Evolutionary conservation across 768 basidiomycete species (phyloP).

Genomic region (Ephemerocybe angulata): DNA sequence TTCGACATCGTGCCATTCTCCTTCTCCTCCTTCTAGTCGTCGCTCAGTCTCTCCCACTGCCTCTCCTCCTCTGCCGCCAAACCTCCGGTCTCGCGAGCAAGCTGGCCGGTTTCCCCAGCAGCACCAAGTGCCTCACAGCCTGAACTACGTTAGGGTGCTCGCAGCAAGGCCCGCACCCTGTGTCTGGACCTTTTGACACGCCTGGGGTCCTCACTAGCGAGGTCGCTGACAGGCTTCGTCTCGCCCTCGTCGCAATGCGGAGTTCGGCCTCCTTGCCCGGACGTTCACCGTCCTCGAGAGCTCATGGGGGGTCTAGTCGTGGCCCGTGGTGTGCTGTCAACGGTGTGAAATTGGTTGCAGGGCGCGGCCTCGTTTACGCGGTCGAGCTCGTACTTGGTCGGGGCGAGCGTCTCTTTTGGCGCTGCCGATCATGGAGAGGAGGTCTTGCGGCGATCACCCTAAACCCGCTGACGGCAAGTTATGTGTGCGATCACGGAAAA

Average conservation of each 20-base stretch:
- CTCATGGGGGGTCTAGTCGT: constrained; percentile 32
- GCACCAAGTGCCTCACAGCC: constrained; percentile 14
- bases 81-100: constrained; percentile 9
- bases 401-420: constrained; percentile 63
- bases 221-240: constrained; percentile 25
- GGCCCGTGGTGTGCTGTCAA: constrained; percentile 30
- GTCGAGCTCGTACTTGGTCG: constrained; percentile 57
- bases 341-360: constrained; percentile 59
- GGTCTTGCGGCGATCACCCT: too few relatives aligned
- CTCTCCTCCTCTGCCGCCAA: constrained; percentile 6
- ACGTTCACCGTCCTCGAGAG: constrained; percentile 22
- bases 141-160: constrained; percentile 14
- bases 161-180: neutral
- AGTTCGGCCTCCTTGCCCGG: constrained; percentile 39
- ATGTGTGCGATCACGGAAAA: too few relatives aligned
- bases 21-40: constrained; percentile 20
- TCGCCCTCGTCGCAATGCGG: constrained; percentile 26
- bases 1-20: constrained; percentile 31
- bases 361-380: constrained; percentile 69
- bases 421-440: constrained; percentile 73
- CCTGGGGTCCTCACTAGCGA: constrained; percentile 13
- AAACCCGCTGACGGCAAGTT: too few relatives aligned
- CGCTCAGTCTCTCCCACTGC: neutral
- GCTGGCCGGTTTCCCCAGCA: neutral
- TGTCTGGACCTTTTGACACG: neutral